Evolutionary conservation across 2,329 filamentous ascomycete genomes (phyloP).

Genomic region (Pseudogymnoascus sp.): DNA sequence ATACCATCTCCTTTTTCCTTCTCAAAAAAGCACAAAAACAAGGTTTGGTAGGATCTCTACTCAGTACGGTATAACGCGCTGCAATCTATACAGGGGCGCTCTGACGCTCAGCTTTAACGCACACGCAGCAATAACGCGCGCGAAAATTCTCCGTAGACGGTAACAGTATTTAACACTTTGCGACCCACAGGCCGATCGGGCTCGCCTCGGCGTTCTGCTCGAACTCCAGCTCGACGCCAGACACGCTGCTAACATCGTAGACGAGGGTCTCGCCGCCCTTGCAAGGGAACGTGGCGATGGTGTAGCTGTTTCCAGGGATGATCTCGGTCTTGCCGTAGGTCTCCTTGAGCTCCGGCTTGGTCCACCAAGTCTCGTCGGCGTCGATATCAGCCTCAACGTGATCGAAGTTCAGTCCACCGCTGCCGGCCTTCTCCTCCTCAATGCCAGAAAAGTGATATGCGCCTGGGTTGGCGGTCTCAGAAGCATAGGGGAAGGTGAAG

Average conservation of each 20-base stretch:
- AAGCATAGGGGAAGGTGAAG: conserved; percentile 25
- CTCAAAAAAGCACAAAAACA: not conserved
- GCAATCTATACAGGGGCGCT: conserved; percentile 2
- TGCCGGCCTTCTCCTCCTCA: conserved; percentile 19
- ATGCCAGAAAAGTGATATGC: conserved; percentile 22
- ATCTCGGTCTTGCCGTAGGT: conserved; percentile 23
- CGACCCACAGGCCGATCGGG: conserved; percentile 21
- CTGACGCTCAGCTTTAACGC: not conserved
- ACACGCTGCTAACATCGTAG: conserved; percentile 16
- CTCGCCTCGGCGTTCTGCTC: conserved; percentile 18
- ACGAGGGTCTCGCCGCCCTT: conserved; percentile 14
- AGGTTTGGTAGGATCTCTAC: not conserved
- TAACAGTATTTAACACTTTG: conserved; percentile 6
- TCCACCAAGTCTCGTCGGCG: conserved; percentile 16
- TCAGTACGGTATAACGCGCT: not conserved
- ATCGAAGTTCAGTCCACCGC: conserved; percentile 23
- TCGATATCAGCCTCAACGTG: conserved; percentile 16
- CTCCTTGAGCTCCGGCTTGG: conserved; percentile 13
- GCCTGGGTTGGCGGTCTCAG: conserved; percentile 15
- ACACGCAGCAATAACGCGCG: not conserved
- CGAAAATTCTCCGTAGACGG: not conserved
- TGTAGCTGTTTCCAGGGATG: conserved; percentile 25
- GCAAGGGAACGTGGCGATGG: conserved; percentile 22
- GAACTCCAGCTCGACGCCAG: conserved; percentile 21
- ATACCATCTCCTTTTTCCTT: not conserved